phyloP scores from a whole-genome alignment of 768 basidiomycete genomes.

The Cubamyces sp. region DNA sequence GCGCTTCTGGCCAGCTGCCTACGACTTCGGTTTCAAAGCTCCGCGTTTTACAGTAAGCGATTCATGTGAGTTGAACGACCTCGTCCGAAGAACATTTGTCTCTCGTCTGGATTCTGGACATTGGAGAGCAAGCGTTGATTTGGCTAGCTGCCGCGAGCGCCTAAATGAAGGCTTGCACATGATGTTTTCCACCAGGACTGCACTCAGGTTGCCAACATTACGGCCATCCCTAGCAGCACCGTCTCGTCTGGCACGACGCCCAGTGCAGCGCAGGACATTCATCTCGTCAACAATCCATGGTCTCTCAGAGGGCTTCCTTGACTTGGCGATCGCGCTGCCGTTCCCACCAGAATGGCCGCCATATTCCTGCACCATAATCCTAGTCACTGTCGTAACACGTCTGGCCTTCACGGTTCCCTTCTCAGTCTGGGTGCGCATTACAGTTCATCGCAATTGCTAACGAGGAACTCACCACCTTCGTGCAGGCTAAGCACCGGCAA shows the following conservation, averaged over 20 bases:
- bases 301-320: slow-evolving; percentile 64
- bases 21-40: too few species aligned
- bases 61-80: background rate
- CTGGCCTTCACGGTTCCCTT: slow-evolving; percentile 65
- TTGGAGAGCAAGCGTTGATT: background rate
- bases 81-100: background rate
- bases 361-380: slow-evolving; percentile 76
- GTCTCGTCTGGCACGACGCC: slow-evolving; percentile 1
- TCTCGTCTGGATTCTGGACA: background rate
- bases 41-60: too few species aligned
- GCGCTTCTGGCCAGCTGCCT: background rate
- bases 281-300: slow-evolving; percentile 29
- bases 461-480: background rate
- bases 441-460: background rate
- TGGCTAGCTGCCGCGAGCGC: background rate
- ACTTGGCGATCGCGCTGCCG: slow-evolving; percentile 76
- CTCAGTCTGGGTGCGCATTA: slow-evolving; percentile 70
- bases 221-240: slow-evolving; percentile 17
- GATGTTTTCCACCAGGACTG: slow-evolving; percentile 24
- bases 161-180: background rate
- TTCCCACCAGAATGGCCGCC: slow-evolving; percentile 67
- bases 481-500: slow-evolving; percentile 63
- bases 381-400: slow-evolving; percentile 65
- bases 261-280: slow-evolving; percentile 24
- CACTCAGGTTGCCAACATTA: slow-evolving; percentile 10